Base-by-base conservation (phyloP, 2,329 filamentous ascomycete species). In the Fusarium sp. region DNA sequence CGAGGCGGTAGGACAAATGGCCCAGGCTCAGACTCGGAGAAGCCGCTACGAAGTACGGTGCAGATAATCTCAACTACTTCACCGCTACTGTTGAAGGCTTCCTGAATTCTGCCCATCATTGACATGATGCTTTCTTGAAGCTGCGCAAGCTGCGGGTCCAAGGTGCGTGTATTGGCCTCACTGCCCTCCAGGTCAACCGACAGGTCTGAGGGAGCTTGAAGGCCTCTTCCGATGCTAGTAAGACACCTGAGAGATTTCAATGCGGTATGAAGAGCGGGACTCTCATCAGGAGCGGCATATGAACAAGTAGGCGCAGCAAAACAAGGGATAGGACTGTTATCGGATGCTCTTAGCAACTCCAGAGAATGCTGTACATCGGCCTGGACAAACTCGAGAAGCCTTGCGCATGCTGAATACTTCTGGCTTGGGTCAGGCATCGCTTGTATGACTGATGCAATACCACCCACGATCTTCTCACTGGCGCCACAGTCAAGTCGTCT, bases 11-110 rank as follows among this genome's bases (percentile, higher is more conserved):
- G 86, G 9, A 93, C 90, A 67, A 95, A 94, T 1, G 91, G 89
- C 0, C 91, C 91, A 4, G 89, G 85, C 23, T 87, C 84, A 0
- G 81, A 83, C 73, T 96, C 92, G 1, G 88, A 88, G 69, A 93
- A 93, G 0, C 92, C 92, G 17, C 87, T 84, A 36, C 88, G 85
- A 45, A 94, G 80, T 43, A 93, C 84, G 53, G 81, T 82, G 75
- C 91, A 95, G 31, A 88, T 86, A 4, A 85, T 81, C 68, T 93
- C 90, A 19, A 89, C 82, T 10, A 92, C 83, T 64, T 93, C 91
- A 19, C 85, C 83, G 53, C 84, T 86, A 3, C 75, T 76, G 4
- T 79, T 81, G 41, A 92, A 88, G 0, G 84, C 70, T 4, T 70
- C 60, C 57, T 83, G 82, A 5, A 83, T 61, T n/a, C 79, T 75